A percentile compares a stretch with the other conserved stretches of the same genome.
Conservation (phyloP, 1,284 basidiomycete species). For the Microbotryum violaceum region DNA sequence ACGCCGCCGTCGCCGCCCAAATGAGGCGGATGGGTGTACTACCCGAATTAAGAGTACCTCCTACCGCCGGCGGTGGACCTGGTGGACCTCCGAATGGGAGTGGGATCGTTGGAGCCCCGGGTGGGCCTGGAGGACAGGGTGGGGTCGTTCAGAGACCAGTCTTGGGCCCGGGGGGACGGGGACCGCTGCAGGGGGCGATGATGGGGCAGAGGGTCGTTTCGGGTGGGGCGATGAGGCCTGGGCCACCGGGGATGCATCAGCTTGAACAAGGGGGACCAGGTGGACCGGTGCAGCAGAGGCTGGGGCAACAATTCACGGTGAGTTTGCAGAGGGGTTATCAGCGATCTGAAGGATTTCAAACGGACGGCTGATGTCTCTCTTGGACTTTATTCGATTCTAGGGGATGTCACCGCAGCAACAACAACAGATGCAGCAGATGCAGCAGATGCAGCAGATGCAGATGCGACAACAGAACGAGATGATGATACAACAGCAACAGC, state of each 20-base stretch:
- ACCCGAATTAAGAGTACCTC: background rate
- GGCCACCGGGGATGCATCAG: background rate
- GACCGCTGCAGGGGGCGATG: background rate
- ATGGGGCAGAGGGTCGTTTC: background rate
- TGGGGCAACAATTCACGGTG: slow-evolving; percentile 1
- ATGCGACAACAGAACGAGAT: slow-evolving; percentile 11
- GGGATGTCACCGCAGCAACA: slow-evolving; percentile 5
- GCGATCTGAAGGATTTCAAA: background rate
- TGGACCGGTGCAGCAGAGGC: slow-evolving; percentile 8
- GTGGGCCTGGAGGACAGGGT: background rate
- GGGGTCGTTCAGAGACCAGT: background rate
- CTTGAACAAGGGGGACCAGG: background rate
- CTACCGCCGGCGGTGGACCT: too few species aligned
- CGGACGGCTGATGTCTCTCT: background rate
- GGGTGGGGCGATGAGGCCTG: background rate
- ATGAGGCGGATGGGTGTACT: slow-evolving; percentile 25
- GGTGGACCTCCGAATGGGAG: too few species aligned
- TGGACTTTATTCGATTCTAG: background rate
- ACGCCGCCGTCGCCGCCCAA: slow-evolving; percentile 19
- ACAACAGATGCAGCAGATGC: slow-evolving; percentile 11
- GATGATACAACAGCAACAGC: slow-evolving; percentile 12
- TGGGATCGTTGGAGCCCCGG: background rate
- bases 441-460: slow-evolving; percentile 17
- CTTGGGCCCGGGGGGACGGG: background rate
- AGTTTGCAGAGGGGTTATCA: slow-evolving; percentile 3